phyloP scores from a whole-genome alignment of 345 rosid species.

The Combretum micranthum region DNA sequence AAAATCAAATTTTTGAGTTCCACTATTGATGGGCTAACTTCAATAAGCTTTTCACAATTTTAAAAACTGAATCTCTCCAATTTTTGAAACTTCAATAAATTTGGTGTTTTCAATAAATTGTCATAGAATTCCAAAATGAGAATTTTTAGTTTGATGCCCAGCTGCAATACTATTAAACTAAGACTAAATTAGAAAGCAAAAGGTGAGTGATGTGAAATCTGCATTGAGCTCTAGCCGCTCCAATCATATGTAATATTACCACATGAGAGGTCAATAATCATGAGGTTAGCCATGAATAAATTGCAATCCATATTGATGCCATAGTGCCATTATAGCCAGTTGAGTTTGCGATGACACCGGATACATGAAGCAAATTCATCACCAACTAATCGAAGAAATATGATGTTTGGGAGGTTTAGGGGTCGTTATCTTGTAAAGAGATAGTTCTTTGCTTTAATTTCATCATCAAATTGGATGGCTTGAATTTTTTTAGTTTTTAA shows the following conservation, averaged over 20 bases:
- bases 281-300: not conserved
- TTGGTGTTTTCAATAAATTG: not conserved
- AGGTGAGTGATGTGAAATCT: not conserved
- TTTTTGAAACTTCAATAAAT: not conserved
- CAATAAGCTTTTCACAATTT: no score
- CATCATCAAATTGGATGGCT: not conserved
- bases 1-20: not conserved
- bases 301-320: not conserved
- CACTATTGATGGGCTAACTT: no score
- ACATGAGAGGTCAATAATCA: not conserved
- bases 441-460: rapidly evolving
- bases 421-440: not conserved
- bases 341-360: not conserved
- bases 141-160: not conserved
- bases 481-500: not conserved
- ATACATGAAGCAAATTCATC: not conserved
- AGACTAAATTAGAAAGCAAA: no score
- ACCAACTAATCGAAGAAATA: rapidly evolving
- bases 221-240: not conserved
- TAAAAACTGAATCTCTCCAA: no score
- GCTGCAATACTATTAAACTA: not conserved
- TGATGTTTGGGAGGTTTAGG: not conserved
- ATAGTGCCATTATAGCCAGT: not conserved
- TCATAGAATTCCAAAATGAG: not conserved
- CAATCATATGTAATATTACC: not conserved